Evolutionary conservation across 2,329 filamentous ascomycete species (phyloP).

Genomic region (Lithohypha guttulata): DNA sequence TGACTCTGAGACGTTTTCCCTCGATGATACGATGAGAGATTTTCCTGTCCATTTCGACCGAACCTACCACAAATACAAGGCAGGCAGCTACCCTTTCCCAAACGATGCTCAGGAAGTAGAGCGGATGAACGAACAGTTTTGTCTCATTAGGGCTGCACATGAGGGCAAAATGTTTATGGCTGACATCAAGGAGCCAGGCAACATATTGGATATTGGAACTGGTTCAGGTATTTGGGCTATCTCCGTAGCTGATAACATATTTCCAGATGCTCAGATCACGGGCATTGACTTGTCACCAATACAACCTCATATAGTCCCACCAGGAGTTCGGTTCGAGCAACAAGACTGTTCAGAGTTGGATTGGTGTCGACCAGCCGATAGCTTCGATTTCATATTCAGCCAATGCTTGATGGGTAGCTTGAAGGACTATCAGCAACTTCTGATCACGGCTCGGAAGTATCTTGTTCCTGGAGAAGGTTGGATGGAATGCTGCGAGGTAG

Average conservation of each 20-base stretch:
- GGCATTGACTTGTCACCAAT: conserved; percentile 60
- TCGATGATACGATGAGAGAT: conserved; percentile 34
- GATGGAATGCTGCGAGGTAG: conserved; percentile 35
- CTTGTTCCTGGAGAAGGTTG: conserved; percentile 45
- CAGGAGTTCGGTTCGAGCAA: conserved; percentile 64
- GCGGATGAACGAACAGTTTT: conserved; percentile 45
- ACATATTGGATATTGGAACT: conserved; percentile 48
- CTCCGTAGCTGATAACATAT: conserved; percentile 47
- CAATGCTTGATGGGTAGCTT: conserved; percentile 49
- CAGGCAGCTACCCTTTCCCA: conserved; percentile 37
- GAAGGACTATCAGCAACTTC: conserved; percentile 45
- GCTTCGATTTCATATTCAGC: conserved; percentile 51
- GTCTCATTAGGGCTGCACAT: conserved; percentile 41
- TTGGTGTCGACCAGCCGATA: conserved; percentile 42
- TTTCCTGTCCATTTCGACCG: conserved; percentile 34
- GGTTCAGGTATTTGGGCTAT: conserved; percentile 60
- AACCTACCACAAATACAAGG: conserved; percentile 36
- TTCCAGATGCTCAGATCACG: conserved; percentile 47
- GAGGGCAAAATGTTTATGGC: conserved; percentile 37
- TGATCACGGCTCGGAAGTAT: conserved; percentile 41
- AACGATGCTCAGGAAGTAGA: conserved; percentile 47
- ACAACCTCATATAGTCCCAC: conserved; percentile 54
- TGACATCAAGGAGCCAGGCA: conserved; percentile 31
- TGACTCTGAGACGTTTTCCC: conserved; percentile 25
- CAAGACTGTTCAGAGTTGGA: conserved; percentile 55